Conservation (phyloP, 441 rosid species). For the Euphorbia schlechtendalii region DNA sequence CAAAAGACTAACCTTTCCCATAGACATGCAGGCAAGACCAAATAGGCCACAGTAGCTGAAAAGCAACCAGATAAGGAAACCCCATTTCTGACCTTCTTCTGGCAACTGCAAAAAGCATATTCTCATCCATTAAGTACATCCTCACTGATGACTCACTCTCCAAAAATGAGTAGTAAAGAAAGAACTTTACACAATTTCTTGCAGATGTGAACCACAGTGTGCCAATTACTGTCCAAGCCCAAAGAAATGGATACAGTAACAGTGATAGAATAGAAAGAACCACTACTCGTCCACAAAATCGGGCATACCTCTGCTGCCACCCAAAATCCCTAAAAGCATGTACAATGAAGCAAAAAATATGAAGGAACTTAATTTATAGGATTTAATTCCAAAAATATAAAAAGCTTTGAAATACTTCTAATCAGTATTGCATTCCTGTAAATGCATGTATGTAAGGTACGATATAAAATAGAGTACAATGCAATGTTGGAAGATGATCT, state of each 20-base stretch:
- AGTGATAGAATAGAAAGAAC: slow-evolving; percentile 74
- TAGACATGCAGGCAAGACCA: slow-evolving; percentile 72
- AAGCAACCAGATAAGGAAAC: slow-evolving; percentile 92
- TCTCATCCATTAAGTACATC: slow-evolving; percentile 11
- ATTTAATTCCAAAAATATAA: background rate
- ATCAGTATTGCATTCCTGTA: background rate
- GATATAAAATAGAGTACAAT: background rate
- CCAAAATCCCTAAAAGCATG: slow-evolving; percentile 60
- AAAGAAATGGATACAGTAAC: slow-evolving; percentile 85
- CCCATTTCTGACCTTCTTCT: slow-evolving; percentile 94
- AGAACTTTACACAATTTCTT: slow-evolving; percentile 65
- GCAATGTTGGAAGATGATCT: background rate
- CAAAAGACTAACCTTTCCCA: slow-evolving; percentile 56
- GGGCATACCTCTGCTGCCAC: slow-evolving; percentile 87
- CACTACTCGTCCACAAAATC: slow-evolving; percentile 86
- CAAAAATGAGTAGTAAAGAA: background rate
- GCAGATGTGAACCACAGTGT: slow-evolving; percentile 80
- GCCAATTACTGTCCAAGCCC: slow-evolving; percentile 96
- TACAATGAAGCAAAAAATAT: slow-evolving; percentile 5
- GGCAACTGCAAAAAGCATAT: slow-evolving; percentile 54
- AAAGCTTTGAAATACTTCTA: background rate
- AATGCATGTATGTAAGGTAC: background rate
- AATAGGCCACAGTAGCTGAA: slow-evolving; percentile 94
- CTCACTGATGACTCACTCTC: slow-evolving; percentile 1
- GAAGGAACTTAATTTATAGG: slow-evolving; percentile 1